Conservation (phyloP, 495 filamentous ascomycete species). For the Platismatia glauca region DNA sequence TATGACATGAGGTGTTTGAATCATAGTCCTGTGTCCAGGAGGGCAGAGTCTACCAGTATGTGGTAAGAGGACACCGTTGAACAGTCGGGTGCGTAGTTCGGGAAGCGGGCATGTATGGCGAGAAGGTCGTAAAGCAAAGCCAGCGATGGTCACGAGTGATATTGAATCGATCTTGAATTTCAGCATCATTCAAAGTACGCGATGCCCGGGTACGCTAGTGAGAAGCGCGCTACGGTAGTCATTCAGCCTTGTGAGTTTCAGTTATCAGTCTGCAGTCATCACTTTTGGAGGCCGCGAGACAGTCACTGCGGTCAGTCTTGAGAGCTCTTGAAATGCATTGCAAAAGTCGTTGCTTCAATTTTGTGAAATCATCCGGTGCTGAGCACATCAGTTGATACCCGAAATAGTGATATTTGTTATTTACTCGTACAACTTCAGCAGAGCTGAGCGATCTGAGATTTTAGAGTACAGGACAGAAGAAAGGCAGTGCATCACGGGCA, state of each 20-base stretch:
- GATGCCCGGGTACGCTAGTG: slow-evolving; percentile 3
- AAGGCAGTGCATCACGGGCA: neutral
- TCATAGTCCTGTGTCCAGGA: neutral
- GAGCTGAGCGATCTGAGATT: slow-evolving; percentile 3
- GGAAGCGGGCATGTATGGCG: neutral
- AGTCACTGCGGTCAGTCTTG: neutral
- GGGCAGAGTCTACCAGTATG: neutral
- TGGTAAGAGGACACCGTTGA: neutral
- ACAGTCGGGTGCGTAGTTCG: neutral
- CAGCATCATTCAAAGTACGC: slow-evolving; percentile 5
- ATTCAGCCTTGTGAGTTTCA: neutral
- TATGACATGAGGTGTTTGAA: neutral
- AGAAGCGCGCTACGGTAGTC: neutral
- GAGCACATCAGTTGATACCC: neutral
- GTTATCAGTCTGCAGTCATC: no score
- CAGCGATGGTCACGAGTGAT: neutral
- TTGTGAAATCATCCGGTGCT: neutral
- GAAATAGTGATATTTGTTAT: neutral
- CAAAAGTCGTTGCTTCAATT: neutral
- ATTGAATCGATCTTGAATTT: slow-evolving; percentile 4
- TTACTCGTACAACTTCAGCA: slow-evolving; percentile 1
- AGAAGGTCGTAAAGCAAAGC: slow-evolving; percentile 4
- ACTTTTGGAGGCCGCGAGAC: neutral
- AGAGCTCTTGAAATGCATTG: neutral
- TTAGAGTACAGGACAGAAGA: slow-evolving; percentile 5